Evolutionary conservation across 441 rosid genomes (phyloP).

Genomic region (Breynia disticha): DNA sequence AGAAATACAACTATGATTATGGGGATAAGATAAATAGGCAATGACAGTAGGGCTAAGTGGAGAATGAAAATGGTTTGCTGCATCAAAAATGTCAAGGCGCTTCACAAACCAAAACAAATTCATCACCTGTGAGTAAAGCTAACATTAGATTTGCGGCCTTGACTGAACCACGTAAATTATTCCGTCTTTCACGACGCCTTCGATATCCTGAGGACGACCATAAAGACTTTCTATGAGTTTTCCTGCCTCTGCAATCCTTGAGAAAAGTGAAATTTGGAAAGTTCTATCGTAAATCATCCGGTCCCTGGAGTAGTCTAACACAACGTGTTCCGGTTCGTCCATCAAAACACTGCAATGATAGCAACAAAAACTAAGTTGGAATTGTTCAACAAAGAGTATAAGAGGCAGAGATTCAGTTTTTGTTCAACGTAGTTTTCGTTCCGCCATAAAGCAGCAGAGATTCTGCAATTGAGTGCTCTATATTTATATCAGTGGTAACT

Average conservation of each 20-base stretch:
- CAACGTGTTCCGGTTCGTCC: conserved; percentile 42
- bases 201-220: conserved; percentile 51
- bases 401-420: too few relatives aligned
- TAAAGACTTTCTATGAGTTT: conserved; percentile 40
- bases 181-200: conserved; percentile 54
- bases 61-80: too few relatives aligned
- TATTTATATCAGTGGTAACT: too few relatives aligned
- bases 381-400: neutral
- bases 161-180: conserved; percentile 44
- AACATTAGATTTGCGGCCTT: conserved; percentile 40
- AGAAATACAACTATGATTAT: too few relatives aligned
- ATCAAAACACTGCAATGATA: conserved; percentile 41
- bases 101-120: neutral
- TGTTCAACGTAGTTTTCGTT: neutral
- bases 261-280: conserved; percentile 36
- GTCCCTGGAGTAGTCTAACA: conserved; percentile 47
- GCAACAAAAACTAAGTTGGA: neutral
- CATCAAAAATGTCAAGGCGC: too few relatives aligned
- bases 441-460: neutral
- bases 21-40: too few relatives aligned
- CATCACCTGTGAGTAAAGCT: neutral
- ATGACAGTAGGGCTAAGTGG: too few relatives aligned
- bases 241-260: conserved; percentile 48
- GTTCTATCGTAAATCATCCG: conserved; percentile 30
- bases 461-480: neutral